These are phyloP conservation scores for Microbotryomycetes sp. DNA, from an alignment of 1,284 basidiomycete species.

Conservation along the genomic window DNA sequence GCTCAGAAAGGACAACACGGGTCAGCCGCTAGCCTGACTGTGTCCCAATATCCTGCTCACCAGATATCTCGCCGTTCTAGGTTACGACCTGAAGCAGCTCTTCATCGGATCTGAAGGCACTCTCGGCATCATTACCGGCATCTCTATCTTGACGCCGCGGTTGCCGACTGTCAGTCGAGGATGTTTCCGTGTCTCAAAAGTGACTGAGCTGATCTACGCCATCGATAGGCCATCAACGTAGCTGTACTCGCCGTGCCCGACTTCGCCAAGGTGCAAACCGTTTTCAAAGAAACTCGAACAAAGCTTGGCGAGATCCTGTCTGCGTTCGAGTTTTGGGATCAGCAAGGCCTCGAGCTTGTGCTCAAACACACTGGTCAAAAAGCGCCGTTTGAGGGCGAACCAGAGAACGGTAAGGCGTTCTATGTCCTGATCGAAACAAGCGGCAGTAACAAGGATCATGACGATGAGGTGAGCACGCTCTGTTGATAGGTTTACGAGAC, in stretches of 20 bases:
- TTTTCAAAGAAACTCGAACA: constrained; percentile 51
- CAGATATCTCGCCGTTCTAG: constrained; percentile 43
- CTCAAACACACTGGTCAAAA: constrained; percentile 42
- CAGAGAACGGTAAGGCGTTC: constrained; percentile 49
- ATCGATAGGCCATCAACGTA: constrained; percentile 52
- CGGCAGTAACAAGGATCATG: constrained; percentile 87
- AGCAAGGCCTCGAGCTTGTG: constrained; percentile 77
- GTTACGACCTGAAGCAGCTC: constrained; percentile 97
- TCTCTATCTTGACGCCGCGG: constrained; percentile 90
- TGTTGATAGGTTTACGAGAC: too few species aligned
- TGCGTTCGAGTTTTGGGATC: constrained; percentile 95
- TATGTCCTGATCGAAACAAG: constrained; percentile 93
- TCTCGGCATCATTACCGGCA: constrained; percentile 87
- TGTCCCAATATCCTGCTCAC: neutral
- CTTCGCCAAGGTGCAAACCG: constrained; percentile 50
- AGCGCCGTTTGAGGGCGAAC: constrained; percentile 48
- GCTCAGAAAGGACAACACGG: constrained; percentile 96
- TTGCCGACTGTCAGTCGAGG: constrained; percentile 55
- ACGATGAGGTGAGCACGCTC: constrained; percentile 64
- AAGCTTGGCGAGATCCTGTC: constrained; percentile 92
- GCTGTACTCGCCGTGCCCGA: constrained; percentile 52
- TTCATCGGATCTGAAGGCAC: constrained; percentile 98
- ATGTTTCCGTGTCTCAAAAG: neutral
- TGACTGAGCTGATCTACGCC: constrained; percentile 42
- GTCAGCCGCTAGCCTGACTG: constrained; percentile 44